Percentiles rank a stretch among this genome's conserved stretches.
Conservation (phyloP, 345 rosid genomes). For the Angophora floribunda region DNA sequence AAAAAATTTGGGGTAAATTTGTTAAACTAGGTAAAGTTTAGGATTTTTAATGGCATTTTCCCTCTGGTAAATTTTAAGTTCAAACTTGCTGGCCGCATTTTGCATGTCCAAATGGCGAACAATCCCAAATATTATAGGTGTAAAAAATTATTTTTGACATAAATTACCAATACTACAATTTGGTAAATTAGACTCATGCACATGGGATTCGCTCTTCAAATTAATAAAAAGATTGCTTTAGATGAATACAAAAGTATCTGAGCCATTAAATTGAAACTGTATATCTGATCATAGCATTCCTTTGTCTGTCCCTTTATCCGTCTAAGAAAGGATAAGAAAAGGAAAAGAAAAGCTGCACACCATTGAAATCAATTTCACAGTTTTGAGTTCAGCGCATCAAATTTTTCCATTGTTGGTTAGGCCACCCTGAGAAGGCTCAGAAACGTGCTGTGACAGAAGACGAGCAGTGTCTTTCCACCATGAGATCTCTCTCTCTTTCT, state of each 20-base stretch:
- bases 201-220: background rate
- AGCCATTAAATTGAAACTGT: background rate
- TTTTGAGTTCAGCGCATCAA: background rate
- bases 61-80: background rate
- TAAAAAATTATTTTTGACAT: background rate
- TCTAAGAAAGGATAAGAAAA: background rate
- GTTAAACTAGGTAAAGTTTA: too few species aligned
- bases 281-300: background rate
- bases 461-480: constrained; percentile 80
- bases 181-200: fast-evolving
- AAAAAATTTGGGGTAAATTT: too few species aligned
- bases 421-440: background rate
- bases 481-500: constrained; percentile 54
- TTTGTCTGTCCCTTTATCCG: background rate
- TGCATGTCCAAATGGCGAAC: background rate
- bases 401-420: background rate
- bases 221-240: background rate
- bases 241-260: background rate
- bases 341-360: background rate
- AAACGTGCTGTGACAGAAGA: background rate
- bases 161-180: background rate
- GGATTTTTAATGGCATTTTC: too few species aligned
- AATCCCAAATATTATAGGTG: background rate
- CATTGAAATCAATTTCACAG: background rate
- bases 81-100: background rate